Conservation (phyloP, 208 protist species). For the Leishmania major region DNA sequence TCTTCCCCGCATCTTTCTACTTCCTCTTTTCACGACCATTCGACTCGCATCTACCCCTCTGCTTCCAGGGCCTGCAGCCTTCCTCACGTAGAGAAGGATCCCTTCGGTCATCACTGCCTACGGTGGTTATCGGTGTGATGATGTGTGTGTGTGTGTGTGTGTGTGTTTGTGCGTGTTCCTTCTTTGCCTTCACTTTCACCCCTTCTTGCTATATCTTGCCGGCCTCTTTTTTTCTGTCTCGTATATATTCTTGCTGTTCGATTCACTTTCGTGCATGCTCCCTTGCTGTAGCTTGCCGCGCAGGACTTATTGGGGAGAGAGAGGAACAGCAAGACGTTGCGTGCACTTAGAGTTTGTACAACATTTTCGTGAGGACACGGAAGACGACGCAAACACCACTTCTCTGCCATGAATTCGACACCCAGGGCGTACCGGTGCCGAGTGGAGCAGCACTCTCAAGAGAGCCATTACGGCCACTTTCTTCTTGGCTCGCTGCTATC, state of each 20-base stretch:
- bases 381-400: not conserved
- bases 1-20: not conserved
- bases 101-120: not conserved
- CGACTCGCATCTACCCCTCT: no score
- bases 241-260: not conserved
- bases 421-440: not conserved
- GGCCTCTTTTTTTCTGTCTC: conserved; percentile 1
- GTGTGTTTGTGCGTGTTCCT: not conserved
- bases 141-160: not conserved
- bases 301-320: not conserved
- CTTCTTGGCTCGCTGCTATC: not conserved
- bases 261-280: not conserved
- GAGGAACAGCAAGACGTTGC: not conserved
- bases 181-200: not conserved
- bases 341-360: not conserved
- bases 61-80: not conserved
- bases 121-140: not conserved
- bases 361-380: not conserved
- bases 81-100: not conserved
- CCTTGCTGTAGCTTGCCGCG: not conserved
- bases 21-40: not conserved
- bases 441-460: not conserved
- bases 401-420: not conserved
- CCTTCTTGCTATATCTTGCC: conserved; percentile 4
- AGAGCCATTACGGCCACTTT: not conserved